Evolutionary conservation across 108 stramenopile genomes (phyloP).

Genomic region (Hondaea fermentalgiana): DNA sequence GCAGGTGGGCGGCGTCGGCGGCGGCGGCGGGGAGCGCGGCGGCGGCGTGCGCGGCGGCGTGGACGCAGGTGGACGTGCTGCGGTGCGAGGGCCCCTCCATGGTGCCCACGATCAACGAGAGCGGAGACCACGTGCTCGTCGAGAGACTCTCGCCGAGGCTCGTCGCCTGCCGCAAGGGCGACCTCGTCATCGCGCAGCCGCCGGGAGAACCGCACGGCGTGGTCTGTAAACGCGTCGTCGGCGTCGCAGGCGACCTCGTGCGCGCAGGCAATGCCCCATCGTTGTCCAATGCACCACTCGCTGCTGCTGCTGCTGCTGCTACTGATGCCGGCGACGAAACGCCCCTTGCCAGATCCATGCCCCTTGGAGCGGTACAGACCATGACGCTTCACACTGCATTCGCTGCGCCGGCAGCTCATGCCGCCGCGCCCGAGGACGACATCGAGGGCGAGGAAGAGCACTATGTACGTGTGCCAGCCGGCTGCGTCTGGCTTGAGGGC

Average conservation of each 20-base stretch:
- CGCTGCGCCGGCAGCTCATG: not conserved
- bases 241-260: not conserved
- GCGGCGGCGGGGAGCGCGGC: not conserved
- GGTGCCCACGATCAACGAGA: not conserved
- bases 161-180: not conserved
- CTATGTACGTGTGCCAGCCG: not conserved
- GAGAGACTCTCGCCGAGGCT: not conserved
- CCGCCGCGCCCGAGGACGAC: not conserved
- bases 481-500: slow-evolving; percentile 10
- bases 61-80: not conserved
- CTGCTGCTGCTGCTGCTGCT: too few relatives aligned
- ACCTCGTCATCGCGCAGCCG: not conserved
- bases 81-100: not conserved
- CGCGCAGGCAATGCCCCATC: not conserved
- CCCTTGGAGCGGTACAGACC: too few relatives aligned
- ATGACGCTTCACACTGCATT: not conserved
- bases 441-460: not conserved
- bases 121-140: not conserved
- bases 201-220: not conserved
- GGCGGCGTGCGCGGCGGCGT: not conserved
- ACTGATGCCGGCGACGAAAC: not conserved
- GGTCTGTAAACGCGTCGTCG: not conserved
- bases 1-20: too few relatives aligned
- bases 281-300: too few relatives aligned
- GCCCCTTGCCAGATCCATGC: not conserved